Base-by-base conservation (phyloP, 2,329 filamentous ascomycete species). In the Fragosphaeria purpurea region DNA sequence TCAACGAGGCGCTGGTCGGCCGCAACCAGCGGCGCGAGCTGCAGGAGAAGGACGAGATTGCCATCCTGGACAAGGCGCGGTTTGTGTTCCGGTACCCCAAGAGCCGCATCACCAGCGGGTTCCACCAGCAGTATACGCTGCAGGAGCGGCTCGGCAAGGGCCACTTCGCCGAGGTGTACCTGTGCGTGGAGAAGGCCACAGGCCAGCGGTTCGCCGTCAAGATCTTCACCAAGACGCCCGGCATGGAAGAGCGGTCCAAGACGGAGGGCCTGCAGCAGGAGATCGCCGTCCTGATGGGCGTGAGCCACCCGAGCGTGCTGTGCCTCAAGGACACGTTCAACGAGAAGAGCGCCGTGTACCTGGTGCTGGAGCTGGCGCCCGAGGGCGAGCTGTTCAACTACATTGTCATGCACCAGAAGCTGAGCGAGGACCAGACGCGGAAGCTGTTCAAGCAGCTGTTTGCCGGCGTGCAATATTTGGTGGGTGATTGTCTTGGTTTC, bases 311-410 rank as follows among this genome's bases (percentile, higher is more conserved):
- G 4, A 93, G 94, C 58, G 78, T 98, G 48, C 74, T 98, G 11
- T 96, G 90, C 63, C 73, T 98, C 50, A 96, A 95, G 66, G 90
- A 95, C 58, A 95, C 89, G 0, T 98, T 95, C 64, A 87, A 95
- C 61, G 93, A 98, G 65, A 77, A 78, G 46, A 88, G 93, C 58
- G 88, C 87, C 2, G 88, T 96, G 22, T 97, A 95, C 64, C 73
- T 98, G 41, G 84, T 98, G 9, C 70, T 97, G 46, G 93, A 98
- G 65, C 75, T 97, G 59, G 91, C 91, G 2, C 75, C 88, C 0
- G 89, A 95, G 67, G 93, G 93, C 60, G 94, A 98, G 67, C 72
- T 98, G 11, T 98, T 98, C 75, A 95, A 97, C 63, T 84, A 82
- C 69, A 96, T 98, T 54, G 85, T 96, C 32, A 83, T 84, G 75